A percentile compares a stretch with the other conserved stretches of the same genome.
phyloP scores from a whole-genome alignment of 176 grass and related monocot genomes.

The Aegilops longissima region DNA sequence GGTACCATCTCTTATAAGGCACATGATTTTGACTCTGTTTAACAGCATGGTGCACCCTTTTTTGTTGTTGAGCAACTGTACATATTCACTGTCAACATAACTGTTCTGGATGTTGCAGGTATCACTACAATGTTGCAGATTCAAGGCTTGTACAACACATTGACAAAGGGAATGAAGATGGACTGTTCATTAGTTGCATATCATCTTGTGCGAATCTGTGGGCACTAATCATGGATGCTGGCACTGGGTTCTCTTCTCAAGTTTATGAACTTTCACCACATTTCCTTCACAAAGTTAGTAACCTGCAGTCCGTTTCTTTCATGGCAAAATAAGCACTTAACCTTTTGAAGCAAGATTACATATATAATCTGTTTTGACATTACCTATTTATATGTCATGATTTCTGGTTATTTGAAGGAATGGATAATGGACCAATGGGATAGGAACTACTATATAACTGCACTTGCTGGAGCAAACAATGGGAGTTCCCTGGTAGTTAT shows the following conservation, averaged over 20 bases:
- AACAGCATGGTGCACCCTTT: background rate
- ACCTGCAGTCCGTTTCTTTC: constrained; percentile 22
- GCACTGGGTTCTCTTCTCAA: constrained; percentile 85
- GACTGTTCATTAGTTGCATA: constrained; percentile 92
- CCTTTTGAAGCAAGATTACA: constrained; percentile 18
- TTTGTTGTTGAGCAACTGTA: constrained; percentile 4
- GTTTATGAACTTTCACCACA: constrained; percentile 91
- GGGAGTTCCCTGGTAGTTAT: constrained; percentile 92
- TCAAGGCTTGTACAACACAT: constrained; percentile 83
- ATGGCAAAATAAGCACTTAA: constrained; percentile 22
- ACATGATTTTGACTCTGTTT: background rate
- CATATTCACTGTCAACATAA: constrained; percentile 3
- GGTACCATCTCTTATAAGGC: constrained; percentile 42
- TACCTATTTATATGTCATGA: constrained; percentile 16
- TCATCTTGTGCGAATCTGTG: constrained; percentile 89
- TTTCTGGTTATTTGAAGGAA: constrained; percentile 68
- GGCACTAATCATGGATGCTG: constrained; percentile 99
- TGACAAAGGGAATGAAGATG: constrained; percentile 98
- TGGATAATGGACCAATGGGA: constrained; percentile 99
- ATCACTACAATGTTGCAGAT: constrained; percentile 98
- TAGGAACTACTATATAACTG: constrained; percentile 92
- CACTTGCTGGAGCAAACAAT: constrained; percentile 90
- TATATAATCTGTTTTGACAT: constrained; percentile 17
- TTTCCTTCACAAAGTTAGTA: constrained; percentile 97
- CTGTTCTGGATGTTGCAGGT: constrained; percentile 54